Base-by-base conservation (phyloP, 805 yeast genomes). In the Diddensiella santjacobensis region DNA sequence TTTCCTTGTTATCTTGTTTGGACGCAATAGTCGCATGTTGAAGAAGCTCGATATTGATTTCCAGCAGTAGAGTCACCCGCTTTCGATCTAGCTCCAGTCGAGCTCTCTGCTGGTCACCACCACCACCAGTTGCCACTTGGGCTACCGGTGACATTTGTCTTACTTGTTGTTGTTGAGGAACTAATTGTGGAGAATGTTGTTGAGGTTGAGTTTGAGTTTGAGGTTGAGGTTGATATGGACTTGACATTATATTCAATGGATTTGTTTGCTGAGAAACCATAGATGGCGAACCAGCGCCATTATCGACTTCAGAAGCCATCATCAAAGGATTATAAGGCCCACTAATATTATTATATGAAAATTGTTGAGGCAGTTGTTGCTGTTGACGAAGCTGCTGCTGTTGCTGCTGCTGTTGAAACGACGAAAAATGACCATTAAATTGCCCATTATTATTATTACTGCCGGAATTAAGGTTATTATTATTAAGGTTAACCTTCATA, bases 1-100 rank as follows among this genome's bases (percentile, higher is more conserved):
- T 40, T 38, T 50, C 58, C 17, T 47, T 42, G 42, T 50, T 42
- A 19, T 48, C 48, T 20, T 52, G 48, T 19, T 45, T 37, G 43
- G 53, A 40, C 3, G 55, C 15, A 10, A n/a, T 22, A 3, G 54
- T 49, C 19, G 62, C 59, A 42, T 52, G 52, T 41, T 56, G 53
- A 30, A 64, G 45, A 15, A 64, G 56, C 41, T 63, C 66, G 23
- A 52, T 52, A 51, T 64, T 64, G 50, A 64, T 63, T 35, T 64
- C 66, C 24, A 62, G 54, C 33, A 64, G 50, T 26, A 64, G 45
- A 8, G 55, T 18, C 11, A 63, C 58, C 20, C 68, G 62, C 44
- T 51, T 51, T 38, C 55, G 54, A 38, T 62, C 66, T 3, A 58
- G 42, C 15, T 60, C 65, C n/a, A 56, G 40, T 30, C 38, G 42